A percentile compares a stretch with the other conserved stretches of the same genome.
Evolutionary conservation across 148 eudicot genomes (phyloP).

Genomic region (Vaccinium myrtillus): DNA sequence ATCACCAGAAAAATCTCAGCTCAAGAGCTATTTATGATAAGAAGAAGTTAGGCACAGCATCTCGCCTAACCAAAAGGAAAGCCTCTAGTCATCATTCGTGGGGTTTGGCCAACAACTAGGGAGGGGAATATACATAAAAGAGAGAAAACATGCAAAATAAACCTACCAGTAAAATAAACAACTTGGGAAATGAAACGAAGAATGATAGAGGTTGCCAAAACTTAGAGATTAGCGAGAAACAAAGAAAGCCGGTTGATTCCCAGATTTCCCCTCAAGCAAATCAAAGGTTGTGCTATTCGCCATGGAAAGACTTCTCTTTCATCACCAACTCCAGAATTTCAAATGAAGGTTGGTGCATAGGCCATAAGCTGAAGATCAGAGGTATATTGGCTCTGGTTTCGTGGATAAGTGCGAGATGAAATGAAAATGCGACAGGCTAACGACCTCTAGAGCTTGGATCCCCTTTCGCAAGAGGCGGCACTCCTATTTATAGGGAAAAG

Average conservation of each 20-base stretch:
- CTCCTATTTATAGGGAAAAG: not conserved
- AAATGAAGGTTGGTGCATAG: not conserved
- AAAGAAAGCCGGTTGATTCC: not conserved
- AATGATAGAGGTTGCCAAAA: too few species aligned
- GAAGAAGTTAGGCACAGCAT: not conserved
- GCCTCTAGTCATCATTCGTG: not conserved
- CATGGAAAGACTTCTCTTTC: not conserved
- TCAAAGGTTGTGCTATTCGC: not conserved
- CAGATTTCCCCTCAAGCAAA: not conserved
- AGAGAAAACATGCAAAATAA: too few species aligned
- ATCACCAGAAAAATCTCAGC: not conserved
- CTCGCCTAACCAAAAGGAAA: not conserved
- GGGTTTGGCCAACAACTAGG: not conserved
- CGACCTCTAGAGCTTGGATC: not conserved
- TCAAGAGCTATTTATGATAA: not conserved
- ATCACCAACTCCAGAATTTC: not conserved
- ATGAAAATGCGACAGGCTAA: not conserved
- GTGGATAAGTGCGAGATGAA: not conserved
- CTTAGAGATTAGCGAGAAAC: not conserved
- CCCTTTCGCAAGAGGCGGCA: not conserved
- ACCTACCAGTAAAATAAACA: too few species aligned
- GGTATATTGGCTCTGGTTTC: not conserved
- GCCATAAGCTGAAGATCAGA: not conserved
- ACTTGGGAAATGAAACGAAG: too few species aligned
- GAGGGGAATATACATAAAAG: not conserved